Evolutionary conservation across 2,329 filamentous ascomycete genomes (phyloP), one percentile per base, ranked within the genome.

Genomic region (Penicillium sp.): DNA sequence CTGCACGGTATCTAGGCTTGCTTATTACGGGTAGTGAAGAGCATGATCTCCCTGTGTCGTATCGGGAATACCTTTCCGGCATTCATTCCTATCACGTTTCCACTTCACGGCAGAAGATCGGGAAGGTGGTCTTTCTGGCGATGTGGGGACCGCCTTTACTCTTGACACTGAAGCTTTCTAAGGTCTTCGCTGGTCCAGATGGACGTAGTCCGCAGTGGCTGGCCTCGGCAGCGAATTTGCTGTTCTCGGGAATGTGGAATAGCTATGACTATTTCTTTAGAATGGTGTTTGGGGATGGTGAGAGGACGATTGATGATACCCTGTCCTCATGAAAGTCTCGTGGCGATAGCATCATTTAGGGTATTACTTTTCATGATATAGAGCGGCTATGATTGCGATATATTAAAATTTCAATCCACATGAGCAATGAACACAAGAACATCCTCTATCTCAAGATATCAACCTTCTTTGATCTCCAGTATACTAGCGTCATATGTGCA

Each of bases 271-370:
- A 51, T 0, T 69, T 85, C 19, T 88, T 89, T 63, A 88, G 85
- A 72, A 77, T 75, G 1, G 42, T 88, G 0, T 97, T 96, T 79
- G 93, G 93, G 0, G 90, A 98, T 69, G 95, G 95, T 0, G 93
- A 98, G 80, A 84, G 85, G 65, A 87, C 84, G 1, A 68, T 80
- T 21, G 66, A 64, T 37, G 62, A 69, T 62, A 62, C 54, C 19
- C 47, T 37, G 21, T 29, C 57, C 27, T 25, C 11, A n/a, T 50
- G 33, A 50, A 47, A 9, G 19, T 13, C 8, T 4, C 31, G 13
- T 33, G 33, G 14, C 6, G 8, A n/a, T 19, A 19, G 35, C 35
- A 39, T 19, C 5, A 11, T 23, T 23, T 49, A 19, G 27, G 27
- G 46, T 25, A 27, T 29, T 9, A 27, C 5, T 3, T 23, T 13